Evolutionary conservation across 2,329 filamentous ascomycete genomes (phyloP).

Genomic region (Alternaria sp.): DNA sequence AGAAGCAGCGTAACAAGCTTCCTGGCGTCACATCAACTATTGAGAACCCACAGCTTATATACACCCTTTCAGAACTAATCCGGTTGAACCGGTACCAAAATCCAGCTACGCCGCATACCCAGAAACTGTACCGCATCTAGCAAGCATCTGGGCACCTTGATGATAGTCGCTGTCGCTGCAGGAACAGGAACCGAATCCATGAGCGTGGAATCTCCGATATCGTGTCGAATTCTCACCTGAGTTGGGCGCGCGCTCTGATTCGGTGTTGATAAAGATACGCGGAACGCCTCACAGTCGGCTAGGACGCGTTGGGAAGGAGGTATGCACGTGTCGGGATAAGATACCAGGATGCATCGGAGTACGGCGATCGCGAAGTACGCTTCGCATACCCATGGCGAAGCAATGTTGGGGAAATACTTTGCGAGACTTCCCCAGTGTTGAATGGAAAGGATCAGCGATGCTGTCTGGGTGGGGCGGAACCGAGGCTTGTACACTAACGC

Average conservation of each 20-base stretch:
- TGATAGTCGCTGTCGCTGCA: slow-evolving; percentile 10
- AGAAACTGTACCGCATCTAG: neutral
- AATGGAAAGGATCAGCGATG: neutral
- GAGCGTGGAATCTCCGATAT: slow-evolving; percentile 4
- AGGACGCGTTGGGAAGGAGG: slow-evolving; percentile 7
- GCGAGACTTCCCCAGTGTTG: neutral
- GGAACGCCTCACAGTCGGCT: neutral
- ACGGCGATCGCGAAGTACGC: neutral
- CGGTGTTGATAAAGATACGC: slow-evolving; percentile 6
- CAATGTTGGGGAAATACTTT: neutral
- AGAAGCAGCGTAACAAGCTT: neutral
- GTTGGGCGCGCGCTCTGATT: slow-evolving; percentile 1
- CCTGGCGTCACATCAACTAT: neutral
- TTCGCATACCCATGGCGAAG: neutral
- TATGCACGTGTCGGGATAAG: slow-evolving; percentile 1
- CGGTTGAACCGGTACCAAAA: neutral
- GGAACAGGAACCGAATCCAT: neutral
- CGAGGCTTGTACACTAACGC: neutral
- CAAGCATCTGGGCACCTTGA: neutral
- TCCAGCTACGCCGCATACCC: neutral
- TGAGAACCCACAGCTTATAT: neutral
- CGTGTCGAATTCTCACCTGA: slow-evolving; percentile 4
- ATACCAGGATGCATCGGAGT: slow-evolving; percentile 2
- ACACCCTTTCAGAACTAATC: neutral
- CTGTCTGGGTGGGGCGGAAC: neutral